Conservation (phyloP, 805 yeast genomes). For the Wickerhamiella spandovensis region DNA sequence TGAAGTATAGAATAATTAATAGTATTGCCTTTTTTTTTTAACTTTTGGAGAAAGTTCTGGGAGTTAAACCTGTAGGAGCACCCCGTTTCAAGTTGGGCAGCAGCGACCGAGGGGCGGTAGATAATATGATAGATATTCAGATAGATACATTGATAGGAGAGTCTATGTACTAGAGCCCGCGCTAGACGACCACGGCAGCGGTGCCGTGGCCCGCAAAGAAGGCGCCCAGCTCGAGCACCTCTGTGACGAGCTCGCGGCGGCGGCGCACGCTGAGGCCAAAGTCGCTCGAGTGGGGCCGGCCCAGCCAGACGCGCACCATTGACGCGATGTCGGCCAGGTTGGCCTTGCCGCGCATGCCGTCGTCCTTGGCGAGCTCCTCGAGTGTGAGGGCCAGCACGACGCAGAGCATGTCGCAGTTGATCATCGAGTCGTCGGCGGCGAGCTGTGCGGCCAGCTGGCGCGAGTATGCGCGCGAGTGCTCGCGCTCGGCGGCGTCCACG, state of each 20-base stretch:
- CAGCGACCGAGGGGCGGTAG: too few species aligned
- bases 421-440: background rate
- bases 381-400: background rate
- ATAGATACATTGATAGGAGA: background rate
- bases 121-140: background rate
- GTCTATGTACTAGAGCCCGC: background rate
- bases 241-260: background rate
- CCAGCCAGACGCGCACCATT: background rate
- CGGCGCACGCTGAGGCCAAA: background rate
- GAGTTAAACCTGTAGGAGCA: too few species aligned
- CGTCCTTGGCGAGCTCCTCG: background rate
- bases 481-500: background rate
- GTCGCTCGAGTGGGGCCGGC: background rate
- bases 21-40: too few species aligned
- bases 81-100: too few species aligned
- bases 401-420: background rate
- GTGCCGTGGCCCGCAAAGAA: background rate
- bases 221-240: background rate
- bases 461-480: background rate
- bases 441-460: background rate
- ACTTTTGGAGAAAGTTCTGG: too few species aligned
- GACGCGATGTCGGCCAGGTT: background rate
- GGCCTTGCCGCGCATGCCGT: background rate
- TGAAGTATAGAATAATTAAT: too few species aligned
- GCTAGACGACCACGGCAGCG: background rate